Base-by-base conservation (phyloP, 208 protist genomes). In the Acanthamoeba castellanii region DNA sequence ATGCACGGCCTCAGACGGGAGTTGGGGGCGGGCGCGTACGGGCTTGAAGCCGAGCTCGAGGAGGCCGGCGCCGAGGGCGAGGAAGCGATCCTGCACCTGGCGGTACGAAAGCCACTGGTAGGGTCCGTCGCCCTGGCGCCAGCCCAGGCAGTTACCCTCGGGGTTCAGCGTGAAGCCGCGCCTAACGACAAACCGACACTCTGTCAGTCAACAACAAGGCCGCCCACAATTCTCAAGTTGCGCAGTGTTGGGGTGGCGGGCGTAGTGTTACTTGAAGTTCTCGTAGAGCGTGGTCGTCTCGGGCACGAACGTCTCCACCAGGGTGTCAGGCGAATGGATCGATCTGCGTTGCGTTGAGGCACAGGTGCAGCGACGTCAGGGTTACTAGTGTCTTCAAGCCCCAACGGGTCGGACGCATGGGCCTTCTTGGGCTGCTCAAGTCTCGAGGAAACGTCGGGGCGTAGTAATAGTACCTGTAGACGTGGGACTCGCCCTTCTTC, bases 211-310 rank as follows among this genome's bases (percentile, higher is more conserved):
- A 25, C 16, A 81, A 27, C 34, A 37, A 27, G 9, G 55, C 8
- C 50, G 13, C 5, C 50, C 50, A 55, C 50, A 61, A 61, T 14
- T 22, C 9, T 61, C 9, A 11, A 52, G 7, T 52, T 11, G 47
- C 47, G 47, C 47, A 25, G 18, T 1, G 22, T 4, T 34, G 18
- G 42, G 32, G 50, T 45, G 2, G n/a, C n/a, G 66, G 82, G 37
- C 11, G 30, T 7, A 61, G 87, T n/a, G n/a, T n/a, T 57, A 92
- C 87, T 76, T 68, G 64, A 92, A 92, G 61, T 74, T 74, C 59
- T 92, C 87, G 42, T 92, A 92, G 42, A 92, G 87, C 37, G 87
- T 92, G 87, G 87, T 57, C 25, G 76, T 59, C 55, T 89, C 82
- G n/a, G 45, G 52, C 52, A 57, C 45, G 50, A 57, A 66, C 25